These are phyloP conservation scores for Fragaria nilgerrensis DNA, from an alignment of 306 rosid genomes.

Conservation along the genomic window DNA sequence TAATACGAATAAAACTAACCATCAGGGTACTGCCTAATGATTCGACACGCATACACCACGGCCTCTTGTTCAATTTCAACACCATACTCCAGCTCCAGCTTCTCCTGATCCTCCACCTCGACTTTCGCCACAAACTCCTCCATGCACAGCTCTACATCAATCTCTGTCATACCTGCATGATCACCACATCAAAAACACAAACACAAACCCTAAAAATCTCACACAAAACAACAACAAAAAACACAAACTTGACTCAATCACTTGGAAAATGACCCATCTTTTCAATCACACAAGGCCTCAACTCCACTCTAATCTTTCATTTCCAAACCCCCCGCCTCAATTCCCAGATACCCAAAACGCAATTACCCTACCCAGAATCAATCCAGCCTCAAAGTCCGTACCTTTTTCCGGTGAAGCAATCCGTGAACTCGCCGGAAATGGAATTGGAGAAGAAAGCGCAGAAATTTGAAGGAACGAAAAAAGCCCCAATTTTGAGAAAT, in stretches of 20 bases:
- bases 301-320: not conserved
- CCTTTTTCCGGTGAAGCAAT: not conserved
- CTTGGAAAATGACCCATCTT: not conserved
- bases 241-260: not conserved
- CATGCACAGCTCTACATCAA: slow-evolving; percentile 14
- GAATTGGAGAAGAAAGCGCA: not conserved
- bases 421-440: not conserved
- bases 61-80: slow-evolving; percentile 16
- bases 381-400: not conserved
- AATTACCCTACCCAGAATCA: not conserved
- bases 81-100: slow-evolving; percentile 20
- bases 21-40: slow-evolving; percentile 13
- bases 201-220: not conserved
- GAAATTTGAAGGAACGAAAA: not conserved
- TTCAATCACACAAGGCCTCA: too few relatives aligned
- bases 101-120: slow-evolving; percentile 14
- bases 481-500: slow-evolving; percentile 10
- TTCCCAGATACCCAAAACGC: not conserved
- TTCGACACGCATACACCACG: slow-evolving; percentile 6
- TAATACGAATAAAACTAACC: slow-evolving; percentile 7
- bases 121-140: slow-evolving; percentile 12
- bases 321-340: not conserved
- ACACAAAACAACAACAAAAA: not conserved
- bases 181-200: not conserved
- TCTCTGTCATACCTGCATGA: slow-evolving; percentile 9